These are phyloP conservation scores for Basipetospora sp. DNA, from an alignment of 2,329 filamentous ascomycete species.

Conservation along the genomic window DNA sequence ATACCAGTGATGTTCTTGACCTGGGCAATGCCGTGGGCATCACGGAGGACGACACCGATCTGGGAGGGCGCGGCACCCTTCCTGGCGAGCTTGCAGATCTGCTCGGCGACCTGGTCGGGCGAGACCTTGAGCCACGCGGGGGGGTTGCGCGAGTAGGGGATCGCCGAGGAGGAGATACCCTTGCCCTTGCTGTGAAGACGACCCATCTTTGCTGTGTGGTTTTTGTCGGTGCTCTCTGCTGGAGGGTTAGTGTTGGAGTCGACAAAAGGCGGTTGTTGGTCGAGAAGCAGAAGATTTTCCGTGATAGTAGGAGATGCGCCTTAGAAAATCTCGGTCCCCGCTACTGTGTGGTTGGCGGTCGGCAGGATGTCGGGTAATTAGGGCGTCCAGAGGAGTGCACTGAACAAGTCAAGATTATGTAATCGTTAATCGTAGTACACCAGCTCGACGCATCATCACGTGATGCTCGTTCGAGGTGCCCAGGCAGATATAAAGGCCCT, in stretches of 20 bases:
- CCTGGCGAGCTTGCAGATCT: slow-evolving; percentile 97
- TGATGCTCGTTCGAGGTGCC: no score
- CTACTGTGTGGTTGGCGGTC: slow-evolving; percentile 8
- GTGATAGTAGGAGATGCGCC: slow-evolving; percentile 10
- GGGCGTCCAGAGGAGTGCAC: slow-evolving; percentile 15
- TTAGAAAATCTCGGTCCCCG: no score
- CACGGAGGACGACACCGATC: slow-evolving; percentile 97
- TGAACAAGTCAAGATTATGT: no score
- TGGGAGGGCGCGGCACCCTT: slow-evolving; percentile 98
- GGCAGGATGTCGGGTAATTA: slow-evolving; percentile 32
- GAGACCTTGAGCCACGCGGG: slow-evolving; percentile 98
- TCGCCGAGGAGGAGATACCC: slow-evolving; percentile 89
- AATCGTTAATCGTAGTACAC: no score
- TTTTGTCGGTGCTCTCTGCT: slow-evolving; percentile 14
- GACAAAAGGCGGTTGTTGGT: no score
- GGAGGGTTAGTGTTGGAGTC: slow-evolving; percentile 6
- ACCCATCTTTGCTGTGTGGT: slow-evolving; percentile 56
- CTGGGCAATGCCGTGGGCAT: slow-evolving; percentile 95
- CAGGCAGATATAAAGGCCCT: no score
- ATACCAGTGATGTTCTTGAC: slow-evolving; percentile 94
- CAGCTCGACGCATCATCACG: no score
- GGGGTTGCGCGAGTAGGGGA: slow-evolving; percentile 89
- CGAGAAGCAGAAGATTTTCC: not conserved
- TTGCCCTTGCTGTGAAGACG: slow-evolving; percentile 99
- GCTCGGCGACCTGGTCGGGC: slow-evolving; percentile 93